Evolutionary conservation across 2,329 filamentous ascomycete genomes (phyloP).

Genomic region (Niveomyces coronatus): DNA sequence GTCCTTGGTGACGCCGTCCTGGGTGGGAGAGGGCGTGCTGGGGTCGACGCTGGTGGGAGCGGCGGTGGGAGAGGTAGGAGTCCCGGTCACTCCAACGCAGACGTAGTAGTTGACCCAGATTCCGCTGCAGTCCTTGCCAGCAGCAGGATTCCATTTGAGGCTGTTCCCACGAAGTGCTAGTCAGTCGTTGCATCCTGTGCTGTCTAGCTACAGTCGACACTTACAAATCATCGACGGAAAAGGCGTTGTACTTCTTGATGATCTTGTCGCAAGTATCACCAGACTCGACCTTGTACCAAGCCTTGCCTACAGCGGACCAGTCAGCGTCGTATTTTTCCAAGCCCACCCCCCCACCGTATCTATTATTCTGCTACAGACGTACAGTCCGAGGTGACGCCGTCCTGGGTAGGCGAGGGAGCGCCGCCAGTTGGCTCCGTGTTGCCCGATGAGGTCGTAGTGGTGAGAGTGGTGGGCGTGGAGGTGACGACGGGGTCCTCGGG

Average conservation of each 20-base stretch:
- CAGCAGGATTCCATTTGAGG: no score
- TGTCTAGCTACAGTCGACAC: slow-evolving; percentile 3
- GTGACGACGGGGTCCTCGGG: background rate
- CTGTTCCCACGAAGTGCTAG: background rate
- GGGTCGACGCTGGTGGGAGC: no score
- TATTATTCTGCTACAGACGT: no score
- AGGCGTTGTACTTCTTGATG: slow-evolving; percentile 15
- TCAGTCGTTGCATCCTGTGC: no score
- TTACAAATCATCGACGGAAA: slow-evolving; percentile 8
- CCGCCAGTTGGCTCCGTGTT: background rate
- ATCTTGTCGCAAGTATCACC: slow-evolving; percentile 12
- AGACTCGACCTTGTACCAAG: slow-evolving; percentile 11
- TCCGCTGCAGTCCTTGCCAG: no score
- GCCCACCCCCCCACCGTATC: no score
- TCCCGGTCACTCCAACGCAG: no score
- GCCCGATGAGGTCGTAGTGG: background rate
- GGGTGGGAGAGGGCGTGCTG: no score
- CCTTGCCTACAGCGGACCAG: slow-evolving; percentile 6
- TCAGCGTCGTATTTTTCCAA: no score
- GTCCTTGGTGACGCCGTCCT: no score
- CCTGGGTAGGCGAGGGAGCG: slow-evolving; percentile 6
- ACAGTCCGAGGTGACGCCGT: slow-evolving; percentile 7
- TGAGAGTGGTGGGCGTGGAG: slow-evolving; percentile 2
- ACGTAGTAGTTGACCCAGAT: no score
- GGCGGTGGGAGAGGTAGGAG: no score